These are phyloP conservation scores for Arabidopsis lyrata DNA, from an alignment of 441 rosid genomes.

Conservation along the genomic window DNA sequence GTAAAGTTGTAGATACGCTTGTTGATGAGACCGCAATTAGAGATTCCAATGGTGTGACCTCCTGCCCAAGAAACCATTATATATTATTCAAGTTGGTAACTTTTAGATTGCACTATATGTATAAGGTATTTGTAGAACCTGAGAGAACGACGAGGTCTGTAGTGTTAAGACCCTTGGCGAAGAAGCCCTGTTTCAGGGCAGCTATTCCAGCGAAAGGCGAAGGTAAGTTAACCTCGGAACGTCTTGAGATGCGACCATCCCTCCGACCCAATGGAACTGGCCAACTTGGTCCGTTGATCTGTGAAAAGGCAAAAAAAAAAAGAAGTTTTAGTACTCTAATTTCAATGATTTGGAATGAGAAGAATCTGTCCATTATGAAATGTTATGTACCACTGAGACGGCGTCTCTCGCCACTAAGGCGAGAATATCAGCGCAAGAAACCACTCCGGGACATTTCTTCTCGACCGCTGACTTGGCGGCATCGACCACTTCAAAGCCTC, in stretches of 20 bases:
- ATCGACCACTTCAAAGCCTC: conserved; percentile 61
- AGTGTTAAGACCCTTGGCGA: conserved; percentile 53
- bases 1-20: conserved; percentile 63
- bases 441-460: conserved; percentile 62
- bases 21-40: conserved; percentile 42
- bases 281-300: conserved; percentile 68
- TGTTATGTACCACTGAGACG: conserved; percentile 48
- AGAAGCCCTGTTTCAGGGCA: conserved; percentile 46
- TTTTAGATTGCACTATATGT: neutral
- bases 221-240: conserved; percentile 53
- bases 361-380: neutral
- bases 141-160: conserved; percentile 75
- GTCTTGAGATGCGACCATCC: conserved; percentile 65
- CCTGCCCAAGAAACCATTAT: conserved; percentile 47
- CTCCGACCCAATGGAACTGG: conserved; percentile 70
- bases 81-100: neutral
- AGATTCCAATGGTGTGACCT: conserved; percentile 65
- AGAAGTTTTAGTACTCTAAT: neutral
- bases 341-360: neutral
- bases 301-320: conserved; percentile 1
- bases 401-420: conserved; percentile 65
- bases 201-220: conserved; percentile 51
- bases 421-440: conserved; percentile 65
- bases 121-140: conserved; percentile 38
- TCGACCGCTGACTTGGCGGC: conserved; percentile 57